These are phyloP conservation scores for Glycine soja DNA, from an alignment of 306 rosid species.

Conservation along the genomic window DNA sequence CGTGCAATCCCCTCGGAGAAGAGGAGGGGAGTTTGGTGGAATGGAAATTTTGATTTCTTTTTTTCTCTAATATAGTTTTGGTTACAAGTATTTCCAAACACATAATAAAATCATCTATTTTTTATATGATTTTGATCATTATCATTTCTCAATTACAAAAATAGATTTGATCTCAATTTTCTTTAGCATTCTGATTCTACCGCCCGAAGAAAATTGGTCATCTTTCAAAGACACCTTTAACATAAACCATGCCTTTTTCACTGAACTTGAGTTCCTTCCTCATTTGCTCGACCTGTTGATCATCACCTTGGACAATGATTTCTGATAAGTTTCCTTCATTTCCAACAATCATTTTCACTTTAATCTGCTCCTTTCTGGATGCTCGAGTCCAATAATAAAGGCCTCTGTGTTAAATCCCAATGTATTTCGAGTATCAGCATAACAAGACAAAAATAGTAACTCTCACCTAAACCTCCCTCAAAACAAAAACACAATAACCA, in stretches of 20 bases:
- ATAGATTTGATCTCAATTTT: background rate
- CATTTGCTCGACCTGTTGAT: constrained; percentile 88
- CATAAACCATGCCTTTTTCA: constrained; percentile 88
- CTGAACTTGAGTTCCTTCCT: constrained; percentile 76
- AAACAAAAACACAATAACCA: background rate
- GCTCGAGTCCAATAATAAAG: constrained; percentile 83
- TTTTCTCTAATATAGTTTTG: background rate
- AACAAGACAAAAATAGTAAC: background rate
- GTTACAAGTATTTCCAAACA: background rate
- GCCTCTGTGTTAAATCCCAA: constrained; percentile 59
- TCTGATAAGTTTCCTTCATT: constrained; percentile 67
- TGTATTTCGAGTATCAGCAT: background rate
- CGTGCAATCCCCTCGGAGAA: too few species aligned
- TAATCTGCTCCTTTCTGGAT: constrained; percentile 82
- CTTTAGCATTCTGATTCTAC: background rate
- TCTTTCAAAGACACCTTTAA: constrained; percentile 67
- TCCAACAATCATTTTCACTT: constrained; percentile 71
- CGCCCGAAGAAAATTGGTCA: background rate
- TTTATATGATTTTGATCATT: background rate
- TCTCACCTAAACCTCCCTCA: background rate
- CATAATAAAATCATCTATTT: background rate
- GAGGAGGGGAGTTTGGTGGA: background rate
- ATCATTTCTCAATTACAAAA: background rate
- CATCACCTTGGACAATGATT: constrained; percentile 82
- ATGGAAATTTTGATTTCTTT: background rate